These are phyloP conservation scores for Cryoendolithus antarcticus DNA, from an alignment of 2,329 filamentous ascomycete species.

Conservation along the genomic window DNA sequence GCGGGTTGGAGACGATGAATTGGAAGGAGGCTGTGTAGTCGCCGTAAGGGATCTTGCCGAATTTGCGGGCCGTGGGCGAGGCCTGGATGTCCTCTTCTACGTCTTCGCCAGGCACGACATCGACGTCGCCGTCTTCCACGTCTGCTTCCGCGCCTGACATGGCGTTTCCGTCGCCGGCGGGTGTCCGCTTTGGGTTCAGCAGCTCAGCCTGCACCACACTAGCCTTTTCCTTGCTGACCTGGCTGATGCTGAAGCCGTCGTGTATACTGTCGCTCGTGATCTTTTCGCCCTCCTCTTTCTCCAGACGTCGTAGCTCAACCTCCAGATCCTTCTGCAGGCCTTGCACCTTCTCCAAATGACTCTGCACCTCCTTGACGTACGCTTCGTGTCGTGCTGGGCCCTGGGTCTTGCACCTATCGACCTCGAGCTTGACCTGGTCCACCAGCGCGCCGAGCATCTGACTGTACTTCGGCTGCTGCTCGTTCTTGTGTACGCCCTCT, in stretches of 20 bases:
- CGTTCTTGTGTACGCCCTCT: slow-evolving; percentile 63
- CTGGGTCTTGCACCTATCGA: slow-evolving; percentile 57
- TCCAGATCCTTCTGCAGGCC: slow-evolving; percentile 64
- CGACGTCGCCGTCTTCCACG: slow-evolving; percentile 38
- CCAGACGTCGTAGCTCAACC: slow-evolving; percentile 63
- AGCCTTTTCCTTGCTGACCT: slow-evolving; percentile 49
- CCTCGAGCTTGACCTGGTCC: slow-evolving; percentile 79
- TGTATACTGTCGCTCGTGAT: slow-evolving; percentile 88
- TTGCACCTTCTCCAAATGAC: slow-evolving; percentile 65
- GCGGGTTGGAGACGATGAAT: slow-evolving; percentile 67
- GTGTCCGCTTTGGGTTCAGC: slow-evolving; percentile 20
- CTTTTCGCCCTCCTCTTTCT: slow-evolving; percentile 74
- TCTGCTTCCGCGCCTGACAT: slow-evolving; percentile 53
- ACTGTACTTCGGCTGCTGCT: slow-evolving; percentile 71
- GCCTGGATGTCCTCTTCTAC: slow-evolving; percentile 73
- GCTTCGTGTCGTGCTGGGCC: slow-evolving; percentile 48
- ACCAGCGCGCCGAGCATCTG: slow-evolving; percentile 98
- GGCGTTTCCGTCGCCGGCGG: slow-evolving; percentile 26
- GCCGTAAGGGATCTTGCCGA: slow-evolving; percentile 62
- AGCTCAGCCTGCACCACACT: slow-evolving; percentile 24
- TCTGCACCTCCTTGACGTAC: slow-evolving; percentile 66
- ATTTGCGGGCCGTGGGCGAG: slow-evolving; percentile 65
- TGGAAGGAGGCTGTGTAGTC: slow-evolving; percentile 63
- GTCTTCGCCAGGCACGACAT: slow-evolving; percentile 38
- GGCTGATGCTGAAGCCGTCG: slow-evolving; percentile 80